Evolutionary conservation across 2,329 filamentous ascomycete species (phyloP).

Genomic region (Pseudogymnoascus sp.): DNA sequence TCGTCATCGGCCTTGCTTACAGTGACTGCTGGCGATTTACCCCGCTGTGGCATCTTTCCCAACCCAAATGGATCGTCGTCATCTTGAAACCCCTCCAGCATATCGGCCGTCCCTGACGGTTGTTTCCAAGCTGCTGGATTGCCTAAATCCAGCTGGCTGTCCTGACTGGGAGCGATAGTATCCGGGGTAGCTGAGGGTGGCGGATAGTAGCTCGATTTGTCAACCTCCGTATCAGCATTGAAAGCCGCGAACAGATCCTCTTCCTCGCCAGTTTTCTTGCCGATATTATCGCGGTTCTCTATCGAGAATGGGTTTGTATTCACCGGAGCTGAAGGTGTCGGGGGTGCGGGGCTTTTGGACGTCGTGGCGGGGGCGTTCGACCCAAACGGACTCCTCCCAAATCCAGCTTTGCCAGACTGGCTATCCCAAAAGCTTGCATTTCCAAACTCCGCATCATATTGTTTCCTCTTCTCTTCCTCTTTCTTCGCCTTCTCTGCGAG

Average conservation of each 20-base stretch:
- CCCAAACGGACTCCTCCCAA: conserved; percentile 20
- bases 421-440: conserved; percentile 69
- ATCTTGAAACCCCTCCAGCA: conserved; percentile 35
- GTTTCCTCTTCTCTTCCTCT: conserved; percentile 63
- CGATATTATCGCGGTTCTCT: conserved; percentile 21
- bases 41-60: conserved; percentile 47
- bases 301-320: conserved; percentile 26
- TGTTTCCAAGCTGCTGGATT: conserved; percentile 47
- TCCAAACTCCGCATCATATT: conserved; percentile 71
- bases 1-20: conserved; percentile 39
- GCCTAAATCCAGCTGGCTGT: conserved; percentile 41
- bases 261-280: conserved; percentile 35
- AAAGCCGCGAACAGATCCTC: conserved; percentile 63
- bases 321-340: conserved; percentile 25
- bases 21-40: conserved; percentile 23
- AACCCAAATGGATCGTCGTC: conserved; percentile 88
- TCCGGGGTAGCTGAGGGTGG: conserved; percentile 37
- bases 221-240: conserved; percentile 57
- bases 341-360: conserved; percentile 41
- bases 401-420: conserved; percentile 44
- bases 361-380: conserved; percentile 35
- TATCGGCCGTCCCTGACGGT: conserved; percentile 19
- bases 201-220: conserved; percentile 58
- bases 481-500: conserved; percentile 61
- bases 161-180: conserved; percentile 33